Evolutionary conservation across 352 stramenopile genomes (phyloP).

Genomic region (Pythium grandisporangium): DNA sequence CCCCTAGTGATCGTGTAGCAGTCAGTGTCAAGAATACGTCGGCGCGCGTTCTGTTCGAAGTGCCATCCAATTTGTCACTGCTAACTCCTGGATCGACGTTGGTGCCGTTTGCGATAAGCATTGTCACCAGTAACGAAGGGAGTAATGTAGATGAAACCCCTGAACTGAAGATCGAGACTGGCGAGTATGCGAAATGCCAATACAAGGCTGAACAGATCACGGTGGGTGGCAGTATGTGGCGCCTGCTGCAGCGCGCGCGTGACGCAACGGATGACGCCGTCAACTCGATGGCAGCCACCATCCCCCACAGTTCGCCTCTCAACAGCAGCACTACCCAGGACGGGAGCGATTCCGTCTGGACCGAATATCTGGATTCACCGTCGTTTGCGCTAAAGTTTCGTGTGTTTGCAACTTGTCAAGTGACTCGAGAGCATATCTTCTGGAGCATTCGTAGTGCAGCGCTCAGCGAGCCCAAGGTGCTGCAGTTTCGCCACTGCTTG

Average conservation of each 20-base stretch:
- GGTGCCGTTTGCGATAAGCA: conserved; percentile 36
- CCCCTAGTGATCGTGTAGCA: conserved; percentile 25
- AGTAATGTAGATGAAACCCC: conserved; percentile 28
- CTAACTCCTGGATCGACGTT: conserved; percentile 29
- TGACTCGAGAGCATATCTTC: conserved; percentile 61
- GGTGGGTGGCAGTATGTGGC: conserved; percentile 34
- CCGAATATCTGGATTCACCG: conserved; percentile 61
- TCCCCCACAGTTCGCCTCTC: too few relatives aligned
- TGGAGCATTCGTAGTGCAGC: conserved; percentile 61
- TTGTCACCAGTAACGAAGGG: conserved; percentile 39
- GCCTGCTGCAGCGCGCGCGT: conserved; percentile 28
- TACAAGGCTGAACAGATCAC: conserved; percentile 49
- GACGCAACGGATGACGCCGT: conserved; percentile 10
- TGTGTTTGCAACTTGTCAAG: conserved; percentile 69
- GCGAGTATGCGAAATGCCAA: conserved; percentile 59
- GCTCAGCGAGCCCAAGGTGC: conserved; percentile 47
- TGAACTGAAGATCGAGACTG: conserved; percentile 42
- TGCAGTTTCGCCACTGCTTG: conserved; percentile 50
- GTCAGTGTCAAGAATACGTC: conserved; percentile 56
- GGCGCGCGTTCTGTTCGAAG: conserved; percentile 52
- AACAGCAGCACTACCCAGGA: background rate
- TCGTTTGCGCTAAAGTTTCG: conserved; percentile 58
- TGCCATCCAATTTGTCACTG: conserved; percentile 27
- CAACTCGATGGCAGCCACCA: too few relatives aligned
- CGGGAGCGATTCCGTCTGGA: conserved; percentile 22